Evolutionary conservation across 352 stramenopile genomes (phyloP).

Genomic region (Aphanomyces stellatus): DNA sequence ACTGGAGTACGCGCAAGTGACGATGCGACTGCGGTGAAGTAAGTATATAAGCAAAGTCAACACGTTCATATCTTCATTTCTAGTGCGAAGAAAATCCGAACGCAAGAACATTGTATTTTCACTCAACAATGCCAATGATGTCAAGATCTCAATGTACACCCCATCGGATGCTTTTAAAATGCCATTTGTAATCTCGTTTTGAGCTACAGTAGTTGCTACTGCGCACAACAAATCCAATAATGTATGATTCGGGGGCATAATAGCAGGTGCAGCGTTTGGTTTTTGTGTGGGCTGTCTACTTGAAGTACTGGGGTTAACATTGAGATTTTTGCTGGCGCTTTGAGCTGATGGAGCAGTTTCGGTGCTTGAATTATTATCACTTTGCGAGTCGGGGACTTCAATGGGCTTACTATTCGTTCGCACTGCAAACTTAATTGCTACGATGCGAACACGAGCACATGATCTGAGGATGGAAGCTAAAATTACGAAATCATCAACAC

Average conservation of each 20-base stretch:
- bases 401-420: neutral
- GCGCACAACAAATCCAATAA: too few species aligned
- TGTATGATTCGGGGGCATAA: too few species aligned
- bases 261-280: too few species aligned
- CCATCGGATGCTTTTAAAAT: neutral
- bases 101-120: slow-evolving; percentile 7
- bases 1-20: neutral
- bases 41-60: neutral
- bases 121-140: neutral
- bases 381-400: too few species aligned
- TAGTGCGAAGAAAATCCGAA: neutral
- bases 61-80: neutral
- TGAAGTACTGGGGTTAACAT: too few species aligned
- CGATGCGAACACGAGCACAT: neutral
- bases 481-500: neutral
- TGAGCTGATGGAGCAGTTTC: too few species aligned
- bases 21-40: neutral
- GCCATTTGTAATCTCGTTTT: neutral
- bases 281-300: too few species aligned
- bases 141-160: neutral
- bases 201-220: too few species aligned
- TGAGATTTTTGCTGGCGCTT: too few species aligned
- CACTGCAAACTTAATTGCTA: neutral
- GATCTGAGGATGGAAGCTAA: neutral
- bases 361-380: too few species aligned